phyloP scores from a whole-genome alignment of 345 rosid genomes.

The Acer yangbiense region DNA sequence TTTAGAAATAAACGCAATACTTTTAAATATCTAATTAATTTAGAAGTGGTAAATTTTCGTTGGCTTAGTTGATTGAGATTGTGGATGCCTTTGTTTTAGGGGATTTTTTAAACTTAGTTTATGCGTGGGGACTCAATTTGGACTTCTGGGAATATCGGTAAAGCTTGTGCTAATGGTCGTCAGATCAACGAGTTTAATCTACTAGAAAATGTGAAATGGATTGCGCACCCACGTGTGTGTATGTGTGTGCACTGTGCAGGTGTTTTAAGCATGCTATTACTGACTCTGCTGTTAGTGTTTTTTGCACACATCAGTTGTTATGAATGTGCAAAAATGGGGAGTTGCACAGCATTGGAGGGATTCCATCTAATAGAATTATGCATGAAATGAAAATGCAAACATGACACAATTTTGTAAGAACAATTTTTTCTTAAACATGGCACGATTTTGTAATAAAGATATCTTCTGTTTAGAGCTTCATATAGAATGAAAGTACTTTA shows the following conservation, averaged over 20 bases:
- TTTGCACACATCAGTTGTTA: background rate
- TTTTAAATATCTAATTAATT: background rate
- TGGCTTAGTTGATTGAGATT: background rate
- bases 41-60: background rate
- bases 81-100: background rate
- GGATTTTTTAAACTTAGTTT: background rate
- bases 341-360: no score
- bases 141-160: background rate
- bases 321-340: no score
- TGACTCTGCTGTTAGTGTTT: background rate
- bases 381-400: no score
- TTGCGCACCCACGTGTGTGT: background rate
- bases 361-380: no score
- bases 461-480: no score
- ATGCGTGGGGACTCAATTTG: background rate
- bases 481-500: no score
- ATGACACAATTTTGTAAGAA: background rate
- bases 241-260: no score
- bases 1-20: no score
- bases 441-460: background rate
- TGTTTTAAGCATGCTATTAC: constrained; percentile 9
- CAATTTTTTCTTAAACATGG: background rate
- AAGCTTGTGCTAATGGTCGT: background rate
- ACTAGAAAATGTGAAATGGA: background rate
- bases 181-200: background rate